Percentiles rank a stretch among this genome's conserved stretches.
Conservation (phyloP, 352 stramenopile genomes). For the Globisporangium paroecandrum region DNA sequence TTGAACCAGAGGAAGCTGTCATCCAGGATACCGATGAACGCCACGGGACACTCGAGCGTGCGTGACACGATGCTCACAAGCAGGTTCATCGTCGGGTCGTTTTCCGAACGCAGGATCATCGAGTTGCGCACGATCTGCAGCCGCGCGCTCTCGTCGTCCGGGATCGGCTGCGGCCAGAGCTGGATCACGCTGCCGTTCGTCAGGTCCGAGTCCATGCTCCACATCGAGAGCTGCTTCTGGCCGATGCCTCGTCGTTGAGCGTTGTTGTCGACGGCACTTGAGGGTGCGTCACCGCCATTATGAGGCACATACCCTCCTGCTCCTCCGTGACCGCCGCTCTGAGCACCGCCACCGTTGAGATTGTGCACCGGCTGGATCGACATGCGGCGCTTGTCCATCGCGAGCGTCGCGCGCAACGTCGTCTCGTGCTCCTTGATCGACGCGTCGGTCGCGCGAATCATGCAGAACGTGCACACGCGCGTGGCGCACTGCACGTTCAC, state of each 20-base stretch:
- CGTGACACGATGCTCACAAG: slow-evolving; percentile 66
- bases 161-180: slow-evolving; percentile 51
- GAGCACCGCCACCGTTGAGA: background rate
- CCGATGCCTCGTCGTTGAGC: slow-evolving; percentile 6
- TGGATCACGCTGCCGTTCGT: slow-evolving; percentile 62
- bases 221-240: slow-evolving; percentile 44
- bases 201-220: slow-evolving; percentile 60
- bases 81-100: slow-evolving; percentile 71
- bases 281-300: background rate
- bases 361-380: slow-evolving; percentile 17
- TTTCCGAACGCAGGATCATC: slow-evolving; percentile 44
- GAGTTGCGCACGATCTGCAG: slow-evolving; percentile 50
- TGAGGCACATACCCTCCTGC: background rate
- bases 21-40: slow-evolving; percentile 68
- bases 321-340: no score
- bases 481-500: slow-evolving; percentile 78
- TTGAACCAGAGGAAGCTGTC: slow-evolving; percentile 59
- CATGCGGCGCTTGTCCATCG: slow-evolving; percentile 23
- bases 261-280: background rate
- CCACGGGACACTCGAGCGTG: slow-evolving; percentile 60
- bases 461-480: slow-evolving; percentile 77
- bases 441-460: slow-evolving; percentile 70
- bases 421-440: slow-evolving; percentile 59
- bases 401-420: slow-evolving; percentile 34
- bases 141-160: slow-evolving; percentile 42